Base-by-base conservation (phyloP, 176 grass and related monocot species). In the Cocos nucifera region DNA sequence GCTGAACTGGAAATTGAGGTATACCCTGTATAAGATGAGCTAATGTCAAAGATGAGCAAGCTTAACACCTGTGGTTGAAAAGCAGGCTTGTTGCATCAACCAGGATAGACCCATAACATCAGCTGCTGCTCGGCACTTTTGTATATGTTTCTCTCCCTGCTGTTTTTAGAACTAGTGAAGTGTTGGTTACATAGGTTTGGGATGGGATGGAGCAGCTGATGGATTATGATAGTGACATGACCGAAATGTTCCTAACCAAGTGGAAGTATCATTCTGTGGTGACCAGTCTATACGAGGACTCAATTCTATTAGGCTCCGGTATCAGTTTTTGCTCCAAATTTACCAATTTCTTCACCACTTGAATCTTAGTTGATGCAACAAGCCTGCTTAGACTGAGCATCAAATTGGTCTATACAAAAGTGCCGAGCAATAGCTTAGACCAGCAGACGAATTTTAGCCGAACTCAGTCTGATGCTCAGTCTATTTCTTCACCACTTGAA, bases 191-290 rank as follows among this genome's bases (percentile, higher is more conserved):
- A 23, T 71, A 96, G 87, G 87, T 96, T 25, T 79, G 83, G 73
- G 92, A 96, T 23, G 92, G 90, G 67, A 90, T 90, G 77, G 92
- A 96, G 20, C 83, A 90, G 44, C 59, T 96, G 70, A 96, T 96
- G 92, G 86, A 88, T 19, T 83, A 96, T 25, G 87, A 96, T 27
- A 83, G 83, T 17, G 92, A 90, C 72, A 96, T 96, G 92, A 86
- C 92, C 54, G 92, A 96, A 84, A 96, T 96, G 92, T 85, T 87
- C 77, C 78, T 96, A 26, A 96, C 92, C 84, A 74, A 53, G 74
- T 82, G 75, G 86, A 90, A 76, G 71, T 62, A 61, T 80, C 83
- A 53, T 50, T 85, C 4, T 64, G 73, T 53, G 80, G 79, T 6
- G 90, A 95, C 4, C 79, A 76, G 22, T 72, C 63, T 22, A 53